Evolutionary conservation across 371 early-diverging fungal genomes (phyloP).

Genomic region (Capillidium heterosporum): DNA sequence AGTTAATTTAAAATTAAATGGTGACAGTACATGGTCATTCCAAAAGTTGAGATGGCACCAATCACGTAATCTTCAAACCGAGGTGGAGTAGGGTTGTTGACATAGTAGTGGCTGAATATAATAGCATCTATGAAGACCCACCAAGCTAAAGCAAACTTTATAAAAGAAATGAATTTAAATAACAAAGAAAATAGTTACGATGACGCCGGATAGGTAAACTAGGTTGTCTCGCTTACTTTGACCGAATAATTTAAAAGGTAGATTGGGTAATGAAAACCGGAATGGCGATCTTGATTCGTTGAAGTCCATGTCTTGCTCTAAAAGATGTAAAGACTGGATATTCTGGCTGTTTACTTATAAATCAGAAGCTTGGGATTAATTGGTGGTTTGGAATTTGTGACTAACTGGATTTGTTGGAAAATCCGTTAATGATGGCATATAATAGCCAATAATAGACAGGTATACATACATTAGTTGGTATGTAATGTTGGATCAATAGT

Average conservation of each 20-base stretch:
- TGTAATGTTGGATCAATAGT: no score
- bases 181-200: neutral
- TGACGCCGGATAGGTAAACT: neutral
- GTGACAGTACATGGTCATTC: slow-evolving; percentile 4
- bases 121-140: slow-evolving; percentile 7
- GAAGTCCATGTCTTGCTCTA: no score
- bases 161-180: neutral
- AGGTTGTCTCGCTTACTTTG: neutral
- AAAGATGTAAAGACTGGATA: no score
- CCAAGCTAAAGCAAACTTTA: slow-evolving; percentile 6
- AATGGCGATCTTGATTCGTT: slow-evolving; percentile 2
- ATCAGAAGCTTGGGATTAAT: no score
- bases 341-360: no score
- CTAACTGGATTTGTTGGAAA: no score
- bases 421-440: no score
- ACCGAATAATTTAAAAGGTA: neutral
- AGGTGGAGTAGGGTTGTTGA: neutral
- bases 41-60: slow-evolving; percentile 1
- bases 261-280: neutral
- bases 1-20: neutral
- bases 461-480: no score
- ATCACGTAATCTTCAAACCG: slow-evolving; percentile 5
- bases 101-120: neutral
- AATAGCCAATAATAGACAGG: no score
- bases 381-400: no score